Conservation (phyloP, 1,284 basidiomycete genomes). For the Moniliophthora roreri region DNA sequence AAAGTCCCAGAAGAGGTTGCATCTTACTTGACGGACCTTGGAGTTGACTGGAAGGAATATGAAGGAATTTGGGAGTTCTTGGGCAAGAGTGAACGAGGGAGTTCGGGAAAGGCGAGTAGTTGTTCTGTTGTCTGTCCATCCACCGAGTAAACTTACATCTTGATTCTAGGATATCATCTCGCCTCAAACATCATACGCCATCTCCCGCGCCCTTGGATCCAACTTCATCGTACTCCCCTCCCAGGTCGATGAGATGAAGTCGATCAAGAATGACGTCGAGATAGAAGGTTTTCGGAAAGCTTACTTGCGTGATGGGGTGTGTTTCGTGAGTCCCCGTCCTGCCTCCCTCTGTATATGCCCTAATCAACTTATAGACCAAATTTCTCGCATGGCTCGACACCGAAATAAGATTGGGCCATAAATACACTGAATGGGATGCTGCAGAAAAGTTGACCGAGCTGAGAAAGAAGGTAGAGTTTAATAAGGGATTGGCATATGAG, state of each 20-base stretch:
- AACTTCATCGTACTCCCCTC: slow-evolving; percentile 68
- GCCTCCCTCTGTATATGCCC: too few relatives aligned
- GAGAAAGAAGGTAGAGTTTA: slow-evolving; percentile 72
- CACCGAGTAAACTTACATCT: too few relatives aligned
- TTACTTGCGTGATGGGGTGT: slow-evolving; percentile 88
- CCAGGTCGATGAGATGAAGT: slow-evolving; percentile 75
- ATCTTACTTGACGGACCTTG: slow-evolving; percentile 59
- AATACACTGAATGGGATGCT: slow-evolving; percentile 91
- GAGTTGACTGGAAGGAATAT: slow-evolving; percentile 65
- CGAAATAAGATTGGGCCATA: slow-evolving; percentile 71
- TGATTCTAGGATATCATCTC: slow-evolving; percentile 54
- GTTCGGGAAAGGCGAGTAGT: slow-evolving; percentile 64
- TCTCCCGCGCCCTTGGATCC: slow-evolving; percentile 74
- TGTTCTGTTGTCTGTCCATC: neutral
- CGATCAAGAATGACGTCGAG: slow-evolving; percentile 87
- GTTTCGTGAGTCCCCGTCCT: slow-evolving; percentile 61
- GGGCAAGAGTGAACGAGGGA: slow-evolving; percentile 63
- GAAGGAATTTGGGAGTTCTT: slow-evolving; percentile 82
- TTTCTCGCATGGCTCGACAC: slow-evolving; percentile 93
- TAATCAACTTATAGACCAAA: too few relatives aligned
- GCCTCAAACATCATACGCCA: slow-evolving; percentile 73
- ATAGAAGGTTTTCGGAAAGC: slow-evolving; percentile 81
- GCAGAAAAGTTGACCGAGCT: slow-evolving; percentile 82
- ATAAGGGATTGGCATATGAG: slow-evolving; percentile 89
- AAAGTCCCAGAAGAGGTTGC: slow-evolving; percentile 58